A percentile compares a stretch with the other conserved stretches of the same genome.
Conservation (phyloP, 345 rosid genomes). For the Eucalyptus pumila region DNA sequence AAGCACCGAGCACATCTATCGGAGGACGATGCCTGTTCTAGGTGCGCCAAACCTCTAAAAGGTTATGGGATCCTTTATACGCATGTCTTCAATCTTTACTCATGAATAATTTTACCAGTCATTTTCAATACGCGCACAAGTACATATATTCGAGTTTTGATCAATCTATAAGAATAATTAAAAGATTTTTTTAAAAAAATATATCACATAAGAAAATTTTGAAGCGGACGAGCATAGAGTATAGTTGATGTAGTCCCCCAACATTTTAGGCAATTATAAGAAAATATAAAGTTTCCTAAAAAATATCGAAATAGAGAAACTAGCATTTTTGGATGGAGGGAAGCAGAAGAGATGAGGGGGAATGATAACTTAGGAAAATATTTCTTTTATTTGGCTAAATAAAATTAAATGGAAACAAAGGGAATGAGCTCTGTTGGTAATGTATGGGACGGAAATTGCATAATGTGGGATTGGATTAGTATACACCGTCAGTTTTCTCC, state of each 20-base stretch:
- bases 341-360: neutral
- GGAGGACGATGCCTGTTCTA: neutral
- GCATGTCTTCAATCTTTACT: neutral
- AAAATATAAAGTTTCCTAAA: neutral
- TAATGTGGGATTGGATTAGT: neutral
- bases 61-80: neutral
- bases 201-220: neutral
- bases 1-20: neutral
- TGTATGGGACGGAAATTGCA: neutral
- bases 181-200: neutral
- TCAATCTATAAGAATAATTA: neutral
- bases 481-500: neutral
- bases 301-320: neutral
- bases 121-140: neutral
- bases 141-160: neutral
- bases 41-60: neutral
- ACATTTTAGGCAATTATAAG: neutral
- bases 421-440: neutral
- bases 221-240: neutral
- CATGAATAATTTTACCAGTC: neutral
- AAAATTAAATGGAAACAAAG: neutral
- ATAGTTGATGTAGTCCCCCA: neutral
- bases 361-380: neutral
- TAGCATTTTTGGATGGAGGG: neutral
- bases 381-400: neutral